Conservation (phyloP, 2,329 filamentous ascomycete genomes). For the Exophiala viscosa region DNA sequence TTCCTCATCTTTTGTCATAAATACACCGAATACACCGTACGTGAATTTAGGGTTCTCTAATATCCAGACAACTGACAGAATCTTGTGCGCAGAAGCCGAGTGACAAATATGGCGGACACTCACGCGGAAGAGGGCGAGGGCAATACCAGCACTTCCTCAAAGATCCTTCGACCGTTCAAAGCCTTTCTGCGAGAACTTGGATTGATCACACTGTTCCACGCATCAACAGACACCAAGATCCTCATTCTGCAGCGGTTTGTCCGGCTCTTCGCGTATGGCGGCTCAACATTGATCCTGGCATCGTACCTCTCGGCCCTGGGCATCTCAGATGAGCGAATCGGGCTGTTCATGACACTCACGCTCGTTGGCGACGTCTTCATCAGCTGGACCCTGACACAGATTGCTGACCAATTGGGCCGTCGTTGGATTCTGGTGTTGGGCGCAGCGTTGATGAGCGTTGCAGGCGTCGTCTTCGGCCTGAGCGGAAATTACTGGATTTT, state of each 20-base stretch:
- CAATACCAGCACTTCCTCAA: not conserved
- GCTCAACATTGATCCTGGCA: conserved; percentile 58
- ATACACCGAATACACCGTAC: no score
- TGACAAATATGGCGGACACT: not conserved
- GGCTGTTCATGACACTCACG: conserved; percentile 63
- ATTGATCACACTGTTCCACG: conserved; percentile 37
- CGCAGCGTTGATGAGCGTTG: conserved; percentile 53
- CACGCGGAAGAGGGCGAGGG: not conserved
- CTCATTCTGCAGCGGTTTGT: conserved; percentile 42
- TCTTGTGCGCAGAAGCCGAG: not conserved
- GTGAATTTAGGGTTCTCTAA: no score
- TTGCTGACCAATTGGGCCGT: conserved; percentile 57
- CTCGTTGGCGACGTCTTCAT: conserved; percentile 59
- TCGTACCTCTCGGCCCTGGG: conserved; percentile 57
- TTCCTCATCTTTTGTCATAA: no score
- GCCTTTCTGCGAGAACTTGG: conserved; percentile 33
- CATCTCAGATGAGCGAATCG: conserved; percentile 57
- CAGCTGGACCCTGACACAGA: conserved; percentile 54
- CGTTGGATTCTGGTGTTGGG: conserved; percentile 52
- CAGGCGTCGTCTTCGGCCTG: conserved; percentile 54
- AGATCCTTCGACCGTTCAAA: conserved; percentile 4
- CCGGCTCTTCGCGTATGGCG: conserved; percentile 63
- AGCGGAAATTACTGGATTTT: conserved; percentile 56
- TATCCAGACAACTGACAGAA: no score
- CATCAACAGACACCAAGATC: conserved; percentile 38